Percentiles rank a stretch among this genome's conserved stretches.
Evolutionary conservation across 441 rosid species (phyloP).

Genomic region (Syzygium malaccense): DNA sequence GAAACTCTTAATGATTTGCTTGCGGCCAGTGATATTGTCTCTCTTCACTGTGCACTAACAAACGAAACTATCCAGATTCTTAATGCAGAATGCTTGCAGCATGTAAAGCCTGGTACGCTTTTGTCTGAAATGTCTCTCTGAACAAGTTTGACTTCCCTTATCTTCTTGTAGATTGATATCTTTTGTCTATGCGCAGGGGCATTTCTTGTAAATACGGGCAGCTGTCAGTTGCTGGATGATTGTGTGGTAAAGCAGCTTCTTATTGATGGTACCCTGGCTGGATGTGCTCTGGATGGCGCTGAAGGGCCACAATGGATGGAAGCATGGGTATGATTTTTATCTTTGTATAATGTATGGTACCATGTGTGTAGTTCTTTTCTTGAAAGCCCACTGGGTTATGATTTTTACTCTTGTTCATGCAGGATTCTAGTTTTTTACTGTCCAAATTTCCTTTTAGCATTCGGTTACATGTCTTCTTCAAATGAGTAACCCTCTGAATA

Average conservation of each 20-base stretch:
- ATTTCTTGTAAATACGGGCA: slow-evolving; percentile 92
- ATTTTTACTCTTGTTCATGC: neutral
- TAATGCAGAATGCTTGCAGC: slow-evolving; percentile 92
- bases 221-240: slow-evolving; percentile 92
- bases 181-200: slow-evolving; percentile 47
- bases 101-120: slow-evolving; percentile 79
- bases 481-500: neutral
- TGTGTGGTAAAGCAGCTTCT: slow-evolving; percentile 88
- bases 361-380: neutral
- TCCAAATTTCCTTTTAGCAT: neutral
- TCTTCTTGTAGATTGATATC: neutral
- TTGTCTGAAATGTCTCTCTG: neutral
- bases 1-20: slow-evolving; percentile 92
- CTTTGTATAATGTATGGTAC: slow-evolving; percentile 5
- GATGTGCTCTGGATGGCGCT: slow-evolving; percentile 96
- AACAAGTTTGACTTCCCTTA: neutral
- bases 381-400: neutral
- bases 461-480: neutral
- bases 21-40: slow-evolving; percentile 94
- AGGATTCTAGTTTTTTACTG: neutral
- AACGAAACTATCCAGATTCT: slow-evolving; percentile 89
- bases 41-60: slow-evolving; percentile 87
- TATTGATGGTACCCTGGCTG: slow-evolving; percentile 92
- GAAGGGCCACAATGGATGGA: slow-evolving; percentile 99
- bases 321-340: slow-evolving; percentile 76